These are phyloP conservation scores for Saitozyma podzolica DNA, from an alignment of 768 basidiomycete species.

Conservation along the genomic window DNA sequence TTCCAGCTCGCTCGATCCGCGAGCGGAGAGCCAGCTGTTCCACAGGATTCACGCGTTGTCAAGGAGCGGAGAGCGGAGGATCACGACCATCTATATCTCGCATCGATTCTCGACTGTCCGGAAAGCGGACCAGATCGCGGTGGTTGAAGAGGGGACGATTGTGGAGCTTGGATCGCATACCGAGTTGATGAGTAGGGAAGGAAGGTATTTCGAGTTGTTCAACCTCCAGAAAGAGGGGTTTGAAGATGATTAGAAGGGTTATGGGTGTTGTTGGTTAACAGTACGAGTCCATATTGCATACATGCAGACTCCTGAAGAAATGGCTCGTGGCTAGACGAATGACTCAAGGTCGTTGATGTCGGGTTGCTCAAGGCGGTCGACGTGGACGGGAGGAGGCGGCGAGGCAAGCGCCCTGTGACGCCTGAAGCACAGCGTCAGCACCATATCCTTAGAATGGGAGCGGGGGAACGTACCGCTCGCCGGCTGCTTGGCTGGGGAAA, in stretches of 20 bases:
- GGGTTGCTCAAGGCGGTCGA: constrained; percentile 21
- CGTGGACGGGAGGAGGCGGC: constrained; percentile 37
- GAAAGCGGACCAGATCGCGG: constrained; percentile 38
- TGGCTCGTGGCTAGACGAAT: constrained; percentile 23
- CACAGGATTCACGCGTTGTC: constrained; percentile 45
- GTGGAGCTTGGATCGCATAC: constrained; percentile 38
- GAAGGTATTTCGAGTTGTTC: constrained; percentile 44
- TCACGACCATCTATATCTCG: constrained; percentile 42
- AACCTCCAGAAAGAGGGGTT: constrained; percentile 38
- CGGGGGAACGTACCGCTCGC: constrained; percentile 70
- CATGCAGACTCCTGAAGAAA: background rate
- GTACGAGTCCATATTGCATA: background rate
- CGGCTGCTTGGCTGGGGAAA: constrained; percentile 93
- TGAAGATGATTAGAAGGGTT: background rate
- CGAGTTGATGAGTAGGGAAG: constrained; percentile 34
- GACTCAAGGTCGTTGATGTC: constrained; percentile 33
- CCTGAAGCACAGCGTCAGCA: constrained; percentile 3
- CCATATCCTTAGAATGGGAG: background rate
- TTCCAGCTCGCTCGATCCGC: constrained; percentile 45
- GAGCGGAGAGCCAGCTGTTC: constrained; percentile 41
- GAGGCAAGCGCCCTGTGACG: constrained; percentile 36
- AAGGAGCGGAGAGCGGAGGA: constrained; percentile 12
- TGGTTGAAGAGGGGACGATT: constrained; percentile 38
- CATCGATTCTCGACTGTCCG: constrained; percentile 39
- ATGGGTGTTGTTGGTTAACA: background rate